Evolutionary conservation across 108 stramenopile species (phyloP).

Genomic region (Cyclotella atomus): DNA sequence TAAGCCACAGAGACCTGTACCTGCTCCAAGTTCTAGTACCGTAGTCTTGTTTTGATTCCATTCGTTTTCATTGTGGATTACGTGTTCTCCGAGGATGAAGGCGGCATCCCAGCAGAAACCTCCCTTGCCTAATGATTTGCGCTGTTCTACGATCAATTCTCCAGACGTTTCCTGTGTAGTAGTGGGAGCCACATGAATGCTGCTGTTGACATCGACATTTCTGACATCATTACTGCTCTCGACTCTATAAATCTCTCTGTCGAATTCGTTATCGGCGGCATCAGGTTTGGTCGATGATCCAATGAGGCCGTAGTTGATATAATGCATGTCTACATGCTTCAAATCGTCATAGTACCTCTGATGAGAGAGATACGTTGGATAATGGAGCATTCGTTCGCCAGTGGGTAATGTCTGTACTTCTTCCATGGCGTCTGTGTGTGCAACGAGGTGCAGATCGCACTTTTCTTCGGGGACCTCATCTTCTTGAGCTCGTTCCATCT

Average conservation of each 20-base stretch:
- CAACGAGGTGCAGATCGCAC: neutral
- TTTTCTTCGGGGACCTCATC: constrained; percentile 1
- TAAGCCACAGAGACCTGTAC: constrained; percentile 75
- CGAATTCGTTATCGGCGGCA: too few species aligned
- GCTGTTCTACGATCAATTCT: constrained; percentile 69
- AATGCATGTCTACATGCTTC: constrained; percentile 80
- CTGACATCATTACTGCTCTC: constrained; percentile 66
- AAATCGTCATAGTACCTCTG: constrained; percentile 81
- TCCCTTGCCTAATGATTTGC: constrained; percentile 76
- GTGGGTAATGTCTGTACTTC: neutral
- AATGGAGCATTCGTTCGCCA: constrained; percentile 37
- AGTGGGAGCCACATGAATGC: constrained; percentile 58
- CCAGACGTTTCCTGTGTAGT: neutral
- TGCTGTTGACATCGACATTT: constrained; percentile 71
- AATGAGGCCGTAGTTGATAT: constrained; percentile 65
- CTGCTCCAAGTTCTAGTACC: constrained; percentile 82
- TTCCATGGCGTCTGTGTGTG: neutral
- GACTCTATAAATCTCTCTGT: neutral
- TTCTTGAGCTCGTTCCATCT: constrained; percentile 12
- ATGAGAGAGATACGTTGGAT: constrained; percentile 66
- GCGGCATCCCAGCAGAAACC: constrained; percentile 87
- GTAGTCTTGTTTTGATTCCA: constrained; percentile 26
- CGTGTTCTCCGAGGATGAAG: constrained; percentile 74
- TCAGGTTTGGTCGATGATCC: neutral
- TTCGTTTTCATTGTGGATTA: constrained; percentile 43